phyloP scores from a whole-genome alignment of 306 rosid genomes.

The Neltuma alba region DNA sequence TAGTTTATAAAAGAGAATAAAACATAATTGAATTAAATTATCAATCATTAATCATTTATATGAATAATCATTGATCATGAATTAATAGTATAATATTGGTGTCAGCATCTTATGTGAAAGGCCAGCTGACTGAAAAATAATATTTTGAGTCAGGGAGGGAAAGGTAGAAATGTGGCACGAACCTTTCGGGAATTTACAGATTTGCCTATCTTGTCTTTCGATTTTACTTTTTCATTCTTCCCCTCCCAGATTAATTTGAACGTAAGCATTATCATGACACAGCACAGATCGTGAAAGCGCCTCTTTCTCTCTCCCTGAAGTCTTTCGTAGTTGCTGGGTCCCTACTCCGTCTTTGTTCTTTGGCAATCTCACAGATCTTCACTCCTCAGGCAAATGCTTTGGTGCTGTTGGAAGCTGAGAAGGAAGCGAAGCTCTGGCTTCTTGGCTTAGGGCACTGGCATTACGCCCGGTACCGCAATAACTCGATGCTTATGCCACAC shows the following conservation, averaged over 20 bases:
- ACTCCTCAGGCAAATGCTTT: constrained; percentile 33
- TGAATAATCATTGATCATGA: not conserved
- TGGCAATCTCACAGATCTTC: constrained; percentile 31
- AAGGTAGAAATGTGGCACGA: constrained; percentile 15
- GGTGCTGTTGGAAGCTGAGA: constrained; percentile 21
- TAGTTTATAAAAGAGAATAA: not conserved
- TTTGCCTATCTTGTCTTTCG: not conserved
- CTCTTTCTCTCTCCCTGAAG: constrained; percentile 35
- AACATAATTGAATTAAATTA: not conserved
- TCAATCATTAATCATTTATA: not conserved
- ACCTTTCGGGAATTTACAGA: constrained; percentile 35
- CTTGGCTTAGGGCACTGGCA: constrained; percentile 31
- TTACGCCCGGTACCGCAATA: not conserved
- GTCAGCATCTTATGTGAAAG: not conserved
- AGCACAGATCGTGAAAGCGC: constrained; percentile 63
- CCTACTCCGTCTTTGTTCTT: not conserved
- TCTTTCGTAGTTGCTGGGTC: constrained; percentile 14
- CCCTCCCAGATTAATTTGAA: constrained; percentile 45
- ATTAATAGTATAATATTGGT: not conserved
- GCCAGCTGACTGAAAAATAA: not conserved
- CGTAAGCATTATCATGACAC: constrained; percentile 41
- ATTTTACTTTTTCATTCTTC: constrained; percentile 33
- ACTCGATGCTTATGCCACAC: constrained; percentile 24
- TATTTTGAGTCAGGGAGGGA: constrained; percentile 32
- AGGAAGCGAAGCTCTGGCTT: constrained; percentile 20